Conservation (phyloP, 176 grass and related monocot species). For the Olyra latifolia region DNA sequence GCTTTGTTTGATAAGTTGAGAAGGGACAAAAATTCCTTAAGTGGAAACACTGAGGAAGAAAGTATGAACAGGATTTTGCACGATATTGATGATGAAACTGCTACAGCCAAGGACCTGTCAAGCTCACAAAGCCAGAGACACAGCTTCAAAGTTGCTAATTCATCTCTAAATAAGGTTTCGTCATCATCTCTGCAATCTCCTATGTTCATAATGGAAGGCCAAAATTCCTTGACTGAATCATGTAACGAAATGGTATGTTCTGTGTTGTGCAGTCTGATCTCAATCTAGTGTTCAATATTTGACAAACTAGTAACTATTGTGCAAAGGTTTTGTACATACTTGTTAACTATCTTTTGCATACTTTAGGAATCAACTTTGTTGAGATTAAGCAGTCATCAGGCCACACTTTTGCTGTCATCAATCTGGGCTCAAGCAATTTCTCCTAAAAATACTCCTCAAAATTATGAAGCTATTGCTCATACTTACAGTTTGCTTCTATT, state of each 20-base stretch:
- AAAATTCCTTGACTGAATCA: conserved; percentile 35
- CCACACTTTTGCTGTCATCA: conserved; percentile 82
- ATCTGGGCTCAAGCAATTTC: conserved; percentile 87
- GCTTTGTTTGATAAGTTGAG: conserved; percentile 90
- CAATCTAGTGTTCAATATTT: neutral
- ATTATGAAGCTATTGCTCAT: conserved; percentile 96
- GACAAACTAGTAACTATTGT: neutral
- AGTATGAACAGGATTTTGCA: conserved; percentile 35
- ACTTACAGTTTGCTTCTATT: conserved; percentile 82
- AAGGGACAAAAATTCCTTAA: conserved; percentile 60
- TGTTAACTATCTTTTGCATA: conserved; percentile 37
- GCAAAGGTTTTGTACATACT: conserved; percentile 3
- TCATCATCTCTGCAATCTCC: conserved; percentile 33
- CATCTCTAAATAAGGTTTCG: conserved; percentile 49
- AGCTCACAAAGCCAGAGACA: neutral
- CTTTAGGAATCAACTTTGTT: conserved; percentile 60
- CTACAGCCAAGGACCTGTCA: neutral
- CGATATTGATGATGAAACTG: conserved; percentile 35
- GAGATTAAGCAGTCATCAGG: conserved; percentile 68
- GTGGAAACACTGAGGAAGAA: conserved; percentile 48
- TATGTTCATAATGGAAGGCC: conserved; percentile 48
- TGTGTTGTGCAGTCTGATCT: conserved; percentile 13
- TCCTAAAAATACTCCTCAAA: conserved; percentile 66
- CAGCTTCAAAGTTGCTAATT: conserved; percentile 46
- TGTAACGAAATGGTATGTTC: conserved; percentile 49